Evolutionary conservation across 2,329 filamentous ascomycete species (phyloP), one percentile per base, ranked within the genome.

Genomic region (Fusarium hostae): DNA sequence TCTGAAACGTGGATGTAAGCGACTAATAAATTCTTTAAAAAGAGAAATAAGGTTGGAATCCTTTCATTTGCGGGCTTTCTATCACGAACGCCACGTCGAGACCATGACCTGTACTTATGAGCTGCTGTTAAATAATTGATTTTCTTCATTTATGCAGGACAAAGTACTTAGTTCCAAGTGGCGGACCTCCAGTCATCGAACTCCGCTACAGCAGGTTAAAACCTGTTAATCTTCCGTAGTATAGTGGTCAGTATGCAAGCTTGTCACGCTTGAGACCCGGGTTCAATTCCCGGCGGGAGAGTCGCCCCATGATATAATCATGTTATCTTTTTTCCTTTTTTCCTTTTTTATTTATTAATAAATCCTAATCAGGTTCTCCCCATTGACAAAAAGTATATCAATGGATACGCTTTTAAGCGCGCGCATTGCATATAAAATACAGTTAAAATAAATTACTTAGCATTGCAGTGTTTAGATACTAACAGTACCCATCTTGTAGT

Each of bases 91-190:
- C 9, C 6, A 15, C 30, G 4, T 3, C 11, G 7, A 4, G 20
- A 15, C 2, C 8, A 18, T 9, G 8, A 9, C n/a, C 3, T 22
- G n/a, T n/a, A 18, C n/a, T 4, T 2, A 2, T 24, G 0, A 22
- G n/a, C 5, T 32, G 18, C 2, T 1, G 7, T 13, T 32, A n/a
- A 3, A n/a, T 10, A 18, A 6, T 9, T 2, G 45, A 32, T 32
- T 2, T 22, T 32, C 2, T 15, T 3, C 0, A 2, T 6, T 18
- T 0, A 5, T 0, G 0, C 0, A 0, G 0, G 0, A 6, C 0
- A 3, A 26, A 6, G 0, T 35, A 24, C 9, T n/a, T 35, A 26
- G 0, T 0, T 0, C 15, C 3, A 0, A 0, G 0, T 51, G 15
- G n/a, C 9, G 0, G 5, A 1, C 0, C 0, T 1, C 1, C 2